Base-by-base conservation (phyloP, 495 filamentous ascomycete species). In the Penicillium taxi region DNA sequence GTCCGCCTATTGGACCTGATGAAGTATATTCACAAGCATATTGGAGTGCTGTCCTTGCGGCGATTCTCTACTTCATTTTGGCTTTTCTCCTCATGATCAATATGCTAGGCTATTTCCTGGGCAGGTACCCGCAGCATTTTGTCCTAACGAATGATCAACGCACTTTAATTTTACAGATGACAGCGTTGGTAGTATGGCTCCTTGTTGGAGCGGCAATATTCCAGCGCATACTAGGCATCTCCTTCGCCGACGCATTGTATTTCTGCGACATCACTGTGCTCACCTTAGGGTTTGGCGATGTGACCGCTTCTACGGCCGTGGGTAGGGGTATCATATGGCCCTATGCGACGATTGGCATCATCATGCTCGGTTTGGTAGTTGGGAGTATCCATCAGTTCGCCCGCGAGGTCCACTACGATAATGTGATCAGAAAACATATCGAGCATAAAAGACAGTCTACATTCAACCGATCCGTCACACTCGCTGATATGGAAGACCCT, bases 361-460 rank as follows among this genome's bases (percentile, higher is more conserved):
- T 90, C 29, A 88, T 82, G 39, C 66, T 96, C 3, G 90, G 89
- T 76, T 66, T 96, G 18, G 83, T 94, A 16, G 80, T 95, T 20
- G 78, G 80, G 11, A 90, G 85, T 36, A 85, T 95, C 36, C 75
- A 84, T 25, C 80, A 69, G 20, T 86, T 85, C 39, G 73, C 74
- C 2, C 39, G 51, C 13, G 76, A 84, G 35, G 61, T 87, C 20
- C 71, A 75, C 12, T 67, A 75, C 29, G 76, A 79, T 36, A 82
- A 86, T 16, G 65, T 89, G 21, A 63, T 87, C 37, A 73, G 71
- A 46, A 71, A 64, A 21, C 83, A 84, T 47, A 62, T 80, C 20
- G 66, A 80, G 22, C 67, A 70, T 12, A 67, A 64, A 20, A 72
- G 82, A 30, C 62, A 66, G 39, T 55, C 68, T 11, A 82, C 78